Evolutionary conservation across 1,139 yeast species (phyloP), one percentile per base, ranked within the genome.

Genomic region (Sugiyamaella japonica): DNA sequence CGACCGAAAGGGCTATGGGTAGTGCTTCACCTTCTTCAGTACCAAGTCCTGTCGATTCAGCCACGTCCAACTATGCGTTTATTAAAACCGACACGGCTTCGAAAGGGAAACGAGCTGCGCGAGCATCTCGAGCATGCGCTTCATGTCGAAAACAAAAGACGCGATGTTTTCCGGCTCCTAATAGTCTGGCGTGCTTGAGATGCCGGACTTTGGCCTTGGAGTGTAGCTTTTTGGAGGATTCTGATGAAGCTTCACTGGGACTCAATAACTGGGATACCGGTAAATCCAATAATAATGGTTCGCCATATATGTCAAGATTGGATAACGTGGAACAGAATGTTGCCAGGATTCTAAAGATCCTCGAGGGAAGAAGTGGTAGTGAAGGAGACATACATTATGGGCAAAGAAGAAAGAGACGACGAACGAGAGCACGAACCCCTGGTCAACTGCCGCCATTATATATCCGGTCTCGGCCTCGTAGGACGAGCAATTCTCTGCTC

Each of bases 121-220:
- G 87, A 49, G 81, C 84, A 0, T 65, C 79, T 3, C 75, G 74
- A 58, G 89, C 89, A 0, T 84, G 89, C 65, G 77, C 76, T 3
- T 67, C 73, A 20, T 84, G 89, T 63, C 72, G 89, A 38, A 76
- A 72, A 58, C 86, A 81, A 64, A 84, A 84, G 68, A 83, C 88
- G 1, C 68, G 86, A 54, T 84, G 89, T 62, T 77, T 84, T 60
- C 73, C 82, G 47, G 74, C 82, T 0, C 76, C 74, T 8, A 70
- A 71, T 48, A 71, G 79, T 1, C 63, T 71, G 13, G 73, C 81
- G 3, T 84, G 89, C 66, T 68, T 83, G 39, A 66, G 89, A 34
- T 84, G 89, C 61, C 65, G 74, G 2, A 80, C 83, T 17, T 64
- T 84, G 50, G 77, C 74, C 23, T 68, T 74, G 39, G 66, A 67